A percentile compares a stretch with the other conserved stretches of the same genome.
Conservation (phyloP, 768 basidiomycete genomes). For the Asterophora parasitica region DNA sequence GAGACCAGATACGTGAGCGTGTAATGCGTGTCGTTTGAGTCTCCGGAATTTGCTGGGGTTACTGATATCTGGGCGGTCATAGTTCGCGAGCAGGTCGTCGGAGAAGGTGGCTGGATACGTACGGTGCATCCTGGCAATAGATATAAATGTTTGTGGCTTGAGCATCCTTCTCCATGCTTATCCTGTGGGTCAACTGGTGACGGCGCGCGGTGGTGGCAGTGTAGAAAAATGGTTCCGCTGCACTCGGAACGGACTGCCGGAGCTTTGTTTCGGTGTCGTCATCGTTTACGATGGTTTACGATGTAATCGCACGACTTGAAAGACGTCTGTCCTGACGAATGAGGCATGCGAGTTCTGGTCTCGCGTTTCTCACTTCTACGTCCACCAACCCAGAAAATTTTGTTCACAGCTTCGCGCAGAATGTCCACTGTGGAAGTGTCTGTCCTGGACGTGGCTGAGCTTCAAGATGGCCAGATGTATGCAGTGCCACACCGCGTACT, state of each 20-base stretch:
- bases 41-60: constrained; percentile 38
- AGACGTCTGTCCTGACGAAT: constrained; percentile 6
- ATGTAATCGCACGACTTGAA: too few species aligned
- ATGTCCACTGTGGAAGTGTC: constrained; percentile 51
- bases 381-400: background rate
- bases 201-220: too few species aligned
- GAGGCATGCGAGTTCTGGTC: constrained; percentile 7
- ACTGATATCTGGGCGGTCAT: constrained; percentile 27
- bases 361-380: constrained; percentile 6
- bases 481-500: background rate
- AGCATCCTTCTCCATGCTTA: constrained; percentile 12
- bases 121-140: constrained; percentile 43
- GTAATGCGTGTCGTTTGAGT: constrained; percentile 33
- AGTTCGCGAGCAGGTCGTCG: background rate
- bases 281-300: too few species aligned
- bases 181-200: too few species aligned
- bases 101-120: constrained; percentile 11
- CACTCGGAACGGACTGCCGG: background rate
- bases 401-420: constrained; percentile 8
- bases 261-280: too few species aligned
- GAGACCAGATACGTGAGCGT: constrained; percentile 34
- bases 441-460: constrained; percentile 52
- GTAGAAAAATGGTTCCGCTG: too few species aligned
- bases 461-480: constrained; percentile 66
- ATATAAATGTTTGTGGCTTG: constrained; percentile 23